Evolutionary conservation across 2,329 filamentous ascomycete genomes (phyloP), one percentile per base, ranked within the genome.

Genomic region (Ophiosphaerella narmari): DNA sequence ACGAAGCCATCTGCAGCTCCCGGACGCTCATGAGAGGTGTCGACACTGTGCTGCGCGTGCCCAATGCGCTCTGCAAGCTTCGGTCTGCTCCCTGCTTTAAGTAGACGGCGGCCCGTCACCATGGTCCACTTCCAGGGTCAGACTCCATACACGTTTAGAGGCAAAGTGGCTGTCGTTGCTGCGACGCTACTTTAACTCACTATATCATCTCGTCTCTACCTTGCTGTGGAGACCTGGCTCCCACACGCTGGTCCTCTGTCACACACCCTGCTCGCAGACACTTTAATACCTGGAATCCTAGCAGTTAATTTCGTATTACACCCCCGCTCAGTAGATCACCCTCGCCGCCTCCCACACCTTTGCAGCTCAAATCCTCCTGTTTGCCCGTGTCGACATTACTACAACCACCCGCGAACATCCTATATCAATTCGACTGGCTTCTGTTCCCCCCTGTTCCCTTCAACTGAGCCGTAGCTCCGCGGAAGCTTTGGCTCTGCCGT

Each of bases 241-340:
- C 44, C 47, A 57, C 50, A 48, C 44, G 42, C 39, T 48, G 57
- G 62, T 52, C 50, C 47, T 55, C 48, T 61, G 53, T 54, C 41
- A 48, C 57, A 51, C 39, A 52, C 54, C 57, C 59, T 59, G 54
- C 52, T 23, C 62, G 43, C 60, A 53, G 61, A 60, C 65, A 67
- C 63, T 67, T 62, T 67, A 63, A 54, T 53, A 61, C 54, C 53
- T 54, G 51, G 55, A 37, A 64, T 52, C 63, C 66, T 58, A 58
- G 67, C 68, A 65, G 62, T 62, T 65, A 66, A 65, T 63, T 62
- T 55, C 59, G 67, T 62, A 68, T 67, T 63, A 62, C 60, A 55
- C 62, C 61, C 67, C 67, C 66, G 63, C 68, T 60, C 65, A 67
- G 62, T 55, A 66, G 62, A 67, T 67, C 65, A 54, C 53, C 58